A percentile compares a stretch with the other conserved stretches of the same genome.
These are phyloP conservation scores for Volutella citrinella DNA, from an alignment of 2,329 filamentous ascomycete species.

Conservation along the genomic window DNA sequence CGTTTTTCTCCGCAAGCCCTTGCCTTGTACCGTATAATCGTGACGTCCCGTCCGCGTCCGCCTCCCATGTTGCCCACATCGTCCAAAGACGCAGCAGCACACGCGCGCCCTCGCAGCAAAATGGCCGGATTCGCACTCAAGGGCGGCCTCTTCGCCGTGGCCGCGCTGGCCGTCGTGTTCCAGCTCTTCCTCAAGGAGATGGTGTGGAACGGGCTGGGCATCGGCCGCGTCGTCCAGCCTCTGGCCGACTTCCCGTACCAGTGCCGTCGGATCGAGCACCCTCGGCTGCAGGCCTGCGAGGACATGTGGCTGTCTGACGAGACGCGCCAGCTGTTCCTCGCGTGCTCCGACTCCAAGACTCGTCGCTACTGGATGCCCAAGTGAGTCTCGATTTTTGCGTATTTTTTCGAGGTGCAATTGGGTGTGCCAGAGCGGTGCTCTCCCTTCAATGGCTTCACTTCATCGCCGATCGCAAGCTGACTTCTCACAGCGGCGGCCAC, in stretches of 20 bases:
- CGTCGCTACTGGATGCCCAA: conserved; percentile 18
- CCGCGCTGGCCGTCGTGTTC: conserved; percentile 16
- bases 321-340: conserved; percentile 21
- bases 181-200: conserved; percentile 19
- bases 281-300: conserved; percentile 19
- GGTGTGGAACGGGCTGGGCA: conserved; percentile 20
- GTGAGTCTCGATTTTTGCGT: no score
- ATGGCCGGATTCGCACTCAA: conserved; percentile 14
- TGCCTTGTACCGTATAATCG: no score
- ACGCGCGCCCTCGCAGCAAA: no score
- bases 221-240: conserved; percentile 17
- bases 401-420: no score
- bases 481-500: conserved; percentile 8
- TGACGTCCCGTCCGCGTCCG: no score
- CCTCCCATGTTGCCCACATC: no score
- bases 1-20: no score
- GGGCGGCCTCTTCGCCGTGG: conserved; percentile 10
- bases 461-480: neutral
- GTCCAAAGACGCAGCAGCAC: no score
- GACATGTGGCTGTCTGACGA: conserved; percentile 24
- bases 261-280: conserved; percentile 19
- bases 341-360: conserved; percentile 17
- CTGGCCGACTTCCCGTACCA: conserved; percentile 22
- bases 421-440: no score
- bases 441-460: neutral